phyloP scores from a whole-genome alignment of 345 rosid species.

The Stellera chamaejasme region DNA sequence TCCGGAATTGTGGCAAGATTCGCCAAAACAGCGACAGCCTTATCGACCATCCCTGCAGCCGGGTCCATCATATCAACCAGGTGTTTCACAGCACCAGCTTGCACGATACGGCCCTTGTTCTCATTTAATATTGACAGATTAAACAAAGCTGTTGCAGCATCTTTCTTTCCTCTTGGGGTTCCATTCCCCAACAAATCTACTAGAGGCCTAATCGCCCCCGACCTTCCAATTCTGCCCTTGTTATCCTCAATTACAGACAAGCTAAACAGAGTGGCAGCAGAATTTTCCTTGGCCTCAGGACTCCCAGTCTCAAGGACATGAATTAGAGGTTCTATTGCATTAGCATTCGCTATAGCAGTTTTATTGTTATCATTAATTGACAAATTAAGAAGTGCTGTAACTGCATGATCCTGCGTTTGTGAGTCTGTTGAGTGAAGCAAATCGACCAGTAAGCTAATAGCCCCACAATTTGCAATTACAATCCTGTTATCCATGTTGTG shows the following conservation, averaged over 20 bases:
- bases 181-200: conserved; percentile 80
- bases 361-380: conserved; percentile 81
- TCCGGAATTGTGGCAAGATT: conserved; percentile 79
- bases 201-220: conserved; percentile 82
- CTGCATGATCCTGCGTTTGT: conserved; percentile 67
- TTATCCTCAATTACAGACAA: conserved; percentile 78
- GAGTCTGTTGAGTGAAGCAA: conserved; percentile 53
- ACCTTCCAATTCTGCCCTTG: conserved; percentile 70
- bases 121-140: conserved; percentile 76
- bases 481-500: conserved; percentile 72
- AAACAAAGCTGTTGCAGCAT: conserved; percentile 87
- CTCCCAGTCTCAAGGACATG: conserved; percentile 76
- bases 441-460: conserved; percentile 48
- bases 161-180: conserved; percentile 80
- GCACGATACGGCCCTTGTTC: conserved; percentile 68
- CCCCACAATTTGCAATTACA: conserved; percentile 69
- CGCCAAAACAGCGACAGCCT: conserved; percentile 82
- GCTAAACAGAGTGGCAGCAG: conserved; percentile 87
- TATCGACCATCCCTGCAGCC: conserved; percentile 88
- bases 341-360: conserved; percentile 54
- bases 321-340: conserved; percentile 70
- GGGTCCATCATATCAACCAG: conserved; percentile 94
- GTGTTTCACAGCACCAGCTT: conserved; percentile 82
- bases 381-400: conserved; percentile 83
- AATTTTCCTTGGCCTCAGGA: conserved; percentile 76